Evolutionary conservation across 1,284 basidiomycete species (phyloP).

Genomic region (Sporisorium reilianum): DNA sequence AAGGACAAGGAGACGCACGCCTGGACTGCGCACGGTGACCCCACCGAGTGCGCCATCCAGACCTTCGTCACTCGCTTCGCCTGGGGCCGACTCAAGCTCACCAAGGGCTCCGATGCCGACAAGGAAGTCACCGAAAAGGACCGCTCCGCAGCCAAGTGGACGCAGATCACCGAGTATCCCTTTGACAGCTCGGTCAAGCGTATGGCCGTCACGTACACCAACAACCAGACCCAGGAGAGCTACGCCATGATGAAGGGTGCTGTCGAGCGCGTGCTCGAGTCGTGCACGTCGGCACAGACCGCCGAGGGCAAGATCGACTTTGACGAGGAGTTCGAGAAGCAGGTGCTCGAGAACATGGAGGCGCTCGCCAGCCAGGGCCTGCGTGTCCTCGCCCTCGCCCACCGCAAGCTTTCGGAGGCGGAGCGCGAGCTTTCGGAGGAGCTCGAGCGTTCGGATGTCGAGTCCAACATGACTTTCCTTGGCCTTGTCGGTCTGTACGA

Average conservation of each 20-base stretch:
- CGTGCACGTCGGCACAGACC: conserved; percentile 54
- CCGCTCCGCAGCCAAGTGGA: conserved; percentile 50
- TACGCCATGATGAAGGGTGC: conserved; percentile 68
- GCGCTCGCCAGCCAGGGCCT: conserved; percentile 62
- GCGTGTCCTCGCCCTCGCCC: conserved; percentile 65
- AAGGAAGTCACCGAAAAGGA: conserved; percentile 50
- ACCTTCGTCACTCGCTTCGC: conserved; percentile 74
- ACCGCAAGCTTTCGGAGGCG: conserved; percentile 46
- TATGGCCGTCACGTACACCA: conserved; percentile 71
- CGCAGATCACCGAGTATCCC: conserved; percentile 72
- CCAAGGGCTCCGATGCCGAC: conserved; percentile 50
- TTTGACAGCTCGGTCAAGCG: conserved; percentile 68
- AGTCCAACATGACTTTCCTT: conserved; percentile 75
- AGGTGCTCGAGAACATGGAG: conserved; percentile 64
- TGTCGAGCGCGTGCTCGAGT: conserved; percentile 64
- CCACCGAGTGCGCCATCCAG: conserved; percentile 76
- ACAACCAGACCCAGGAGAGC: conserved; percentile 54
- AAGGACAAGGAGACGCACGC: conserved; percentile 63
- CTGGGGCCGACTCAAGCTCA: conserved; percentile 56
- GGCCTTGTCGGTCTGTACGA: conserved; percentile 78
- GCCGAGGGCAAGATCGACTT: conserved; percentile 67
- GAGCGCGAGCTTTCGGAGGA: conserved; percentile 55
- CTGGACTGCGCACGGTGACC: conserved; percentile 79
- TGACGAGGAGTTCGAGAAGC: conserved; percentile 47
- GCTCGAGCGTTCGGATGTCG: conserved; percentile 71